Percentiles rank a stretch among this genome's conserved stretches.
These are phyloP conservation scores for Escallonia herrerae DNA, from an alignment of 129 eudicot species.

Conservation along the genomic window DNA sequence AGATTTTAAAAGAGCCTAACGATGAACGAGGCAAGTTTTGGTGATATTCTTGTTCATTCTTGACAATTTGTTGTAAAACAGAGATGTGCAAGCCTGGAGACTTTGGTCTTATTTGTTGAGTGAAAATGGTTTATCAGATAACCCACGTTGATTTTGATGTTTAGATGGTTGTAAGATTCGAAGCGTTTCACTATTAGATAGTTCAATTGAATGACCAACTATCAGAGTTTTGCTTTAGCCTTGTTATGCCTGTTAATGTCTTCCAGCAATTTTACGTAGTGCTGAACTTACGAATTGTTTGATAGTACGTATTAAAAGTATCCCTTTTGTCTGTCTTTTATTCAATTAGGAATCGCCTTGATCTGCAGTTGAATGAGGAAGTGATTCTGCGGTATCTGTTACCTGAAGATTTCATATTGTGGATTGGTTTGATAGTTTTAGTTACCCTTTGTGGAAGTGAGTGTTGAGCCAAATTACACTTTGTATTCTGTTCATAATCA, in stretches of 20 bases:
- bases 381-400: neutral
- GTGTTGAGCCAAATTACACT: neutral
- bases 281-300: neutral
- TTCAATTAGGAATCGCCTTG: slow-evolving; percentile 24
- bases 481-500: slow-evolving; percentile 4
- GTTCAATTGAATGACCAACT: no score
- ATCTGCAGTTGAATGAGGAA: neutral
- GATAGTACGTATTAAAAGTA: neutral
- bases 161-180: no score
- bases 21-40: neutral
- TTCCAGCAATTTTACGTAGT: neutral
- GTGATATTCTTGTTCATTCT: neutral
- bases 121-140: no score
- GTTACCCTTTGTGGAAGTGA: neutral
- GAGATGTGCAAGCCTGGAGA: neutral
- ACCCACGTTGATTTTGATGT: no score
- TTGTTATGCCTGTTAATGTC: neutral
- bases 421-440: neutral
- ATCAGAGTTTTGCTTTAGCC: neutral
- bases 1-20: neutral
- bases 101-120: no score
- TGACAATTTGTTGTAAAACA: neutral
- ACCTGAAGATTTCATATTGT: neutral
- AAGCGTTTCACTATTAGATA: no score
- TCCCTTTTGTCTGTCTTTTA: slow-evolving; percentile 16